Base-by-base conservation (phyloP, 257 asterid species). In the Asclepias syriaca region DNA sequence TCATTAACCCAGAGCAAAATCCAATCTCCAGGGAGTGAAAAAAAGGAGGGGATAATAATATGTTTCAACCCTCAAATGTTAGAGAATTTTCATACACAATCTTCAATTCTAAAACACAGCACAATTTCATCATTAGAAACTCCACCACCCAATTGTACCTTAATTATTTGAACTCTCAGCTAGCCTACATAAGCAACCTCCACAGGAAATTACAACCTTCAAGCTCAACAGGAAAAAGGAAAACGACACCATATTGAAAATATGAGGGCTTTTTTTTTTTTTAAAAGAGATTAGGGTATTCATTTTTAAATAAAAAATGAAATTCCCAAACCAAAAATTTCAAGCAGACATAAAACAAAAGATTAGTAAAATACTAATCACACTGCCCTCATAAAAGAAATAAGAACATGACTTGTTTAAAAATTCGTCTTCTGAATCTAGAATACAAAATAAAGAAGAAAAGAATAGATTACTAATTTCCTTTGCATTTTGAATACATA, bases 201-300 rank as follows among this genome's bases (percentile, higher is more conserved):
- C 13, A 58, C 18, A 58, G 39, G 12, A 22, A 2, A 58, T 3
- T 27, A 34, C 37, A 58, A 22, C 37, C 11, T 58, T 12, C 16
- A 58, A 24, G 39, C 18, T 24, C 64, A 24, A 8, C 37, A 24
- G 37, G 18, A 24, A 11, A 22, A 58, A 24, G 63, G 39, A 58
- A 55, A 48, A 11, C 18, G 39, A 24, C 4, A 58, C 3, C 16
- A 2, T 58, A 58, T 22, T 58, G 45, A 12, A 32, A 60, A 13
- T 5, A 27, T 12, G 0, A 39, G 9, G 0, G 2, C 2, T 1
- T 34, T 34, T 0, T 4, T 34, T 34, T 0, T 7, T 2, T 1
- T 24, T 58, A 0, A 3, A 58, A 22, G 37, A 13, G 43, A 14
- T 6, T 11, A 6, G 19, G 39, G 8, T 6, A 40, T 40, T 40